A percentile compares a stretch with the other conserved stretches of the same genome.
phyloP scores from a whole-genome alignment of 805 yeast species.

The Priceomyces haplophilus region DNA sequence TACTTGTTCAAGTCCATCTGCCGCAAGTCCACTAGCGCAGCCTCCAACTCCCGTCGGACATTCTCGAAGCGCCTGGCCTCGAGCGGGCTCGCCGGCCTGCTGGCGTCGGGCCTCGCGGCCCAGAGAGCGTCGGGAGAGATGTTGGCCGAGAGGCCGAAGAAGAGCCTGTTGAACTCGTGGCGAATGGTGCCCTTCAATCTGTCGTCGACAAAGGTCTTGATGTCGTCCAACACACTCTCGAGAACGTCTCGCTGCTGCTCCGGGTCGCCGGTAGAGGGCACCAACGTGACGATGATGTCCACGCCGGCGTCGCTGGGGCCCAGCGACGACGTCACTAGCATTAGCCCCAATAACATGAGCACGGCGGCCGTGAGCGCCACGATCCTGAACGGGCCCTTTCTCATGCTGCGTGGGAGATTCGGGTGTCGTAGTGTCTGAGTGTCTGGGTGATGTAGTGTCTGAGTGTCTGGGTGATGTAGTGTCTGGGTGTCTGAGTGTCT shows the following conservation, averaged over 20 bases:
- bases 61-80: neutral
- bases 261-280: neutral
- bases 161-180: conserved; percentile 7
- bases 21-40: conserved; percentile 2
- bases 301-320: neutral
- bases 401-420: too few relatives aligned
- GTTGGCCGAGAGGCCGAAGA: conserved; percentile 8
- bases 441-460: too few relatives aligned
- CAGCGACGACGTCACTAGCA: neutral
- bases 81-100: neutral
- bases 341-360: neutral
- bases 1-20: conserved; percentile 1
- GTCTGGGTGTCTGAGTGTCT: too few relatives aligned
- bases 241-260: conserved; percentile 2
- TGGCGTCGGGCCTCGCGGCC: neutral
- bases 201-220: neutral
- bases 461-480: too few relatives aligned
- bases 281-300: conserved; percentile 2
- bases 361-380: neutral
- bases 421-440: neutral
- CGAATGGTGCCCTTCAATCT: conserved; percentile 3
- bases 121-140: neutral
- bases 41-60: neutral
- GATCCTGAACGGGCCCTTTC: neutral
- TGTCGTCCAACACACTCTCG: conserved; percentile 5